Conservation (phyloP, 306 rosid genomes). For the Dryas drummondii region DNA sequence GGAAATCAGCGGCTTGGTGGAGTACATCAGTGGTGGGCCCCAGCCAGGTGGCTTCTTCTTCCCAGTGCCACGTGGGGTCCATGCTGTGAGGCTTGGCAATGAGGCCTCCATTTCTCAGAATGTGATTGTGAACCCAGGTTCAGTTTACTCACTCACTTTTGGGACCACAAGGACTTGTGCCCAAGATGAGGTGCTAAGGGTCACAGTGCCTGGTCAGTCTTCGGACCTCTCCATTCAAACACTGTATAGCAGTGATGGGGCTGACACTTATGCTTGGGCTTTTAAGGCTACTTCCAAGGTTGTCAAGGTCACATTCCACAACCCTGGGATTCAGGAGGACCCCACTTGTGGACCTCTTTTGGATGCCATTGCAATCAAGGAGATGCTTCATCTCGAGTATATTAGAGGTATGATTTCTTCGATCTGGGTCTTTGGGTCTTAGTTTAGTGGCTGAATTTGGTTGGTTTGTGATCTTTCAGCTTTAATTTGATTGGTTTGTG, state of each 20-base stretch:
- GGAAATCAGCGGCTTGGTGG: constrained; percentile 54
- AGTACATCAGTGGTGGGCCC: constrained; percentile 54
- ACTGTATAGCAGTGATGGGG: constrained; percentile 42
- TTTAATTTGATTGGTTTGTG: too few relatives aligned
- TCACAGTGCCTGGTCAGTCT: constrained; percentile 25
- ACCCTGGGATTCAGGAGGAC: constrained; percentile 52
- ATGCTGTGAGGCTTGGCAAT: constrained; percentile 52
- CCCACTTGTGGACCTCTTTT: constrained; percentile 61
- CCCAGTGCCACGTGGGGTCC: constrained; percentile 45
- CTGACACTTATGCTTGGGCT: constrained; percentile 50
- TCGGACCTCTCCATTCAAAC: constrained; percentile 48
- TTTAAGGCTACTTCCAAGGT: constrained; percentile 27
- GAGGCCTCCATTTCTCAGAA: constrained; percentile 53
- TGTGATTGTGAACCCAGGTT: constrained; percentile 27
- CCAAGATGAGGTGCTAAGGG: constrained; percentile 43
- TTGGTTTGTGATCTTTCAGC: background rate
- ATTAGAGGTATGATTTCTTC: constrained; percentile 24
- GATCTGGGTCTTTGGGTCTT: background rate
- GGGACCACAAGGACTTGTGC: constrained; percentile 60
- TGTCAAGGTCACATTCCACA: constrained; percentile 46
- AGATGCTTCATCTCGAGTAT: constrained; percentile 24
- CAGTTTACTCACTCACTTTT: constrained; percentile 43
- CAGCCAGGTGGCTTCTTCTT: constrained; percentile 55
- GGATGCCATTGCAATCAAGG: constrained; percentile 50
- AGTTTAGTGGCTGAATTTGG: background rate